Percentiles rank a stretch among this genome's conserved stretches.
phyloP scores from a whole-genome alignment of 176 grass and related monocot genomes.

The Ampelocalamus luodianensis region DNA sequence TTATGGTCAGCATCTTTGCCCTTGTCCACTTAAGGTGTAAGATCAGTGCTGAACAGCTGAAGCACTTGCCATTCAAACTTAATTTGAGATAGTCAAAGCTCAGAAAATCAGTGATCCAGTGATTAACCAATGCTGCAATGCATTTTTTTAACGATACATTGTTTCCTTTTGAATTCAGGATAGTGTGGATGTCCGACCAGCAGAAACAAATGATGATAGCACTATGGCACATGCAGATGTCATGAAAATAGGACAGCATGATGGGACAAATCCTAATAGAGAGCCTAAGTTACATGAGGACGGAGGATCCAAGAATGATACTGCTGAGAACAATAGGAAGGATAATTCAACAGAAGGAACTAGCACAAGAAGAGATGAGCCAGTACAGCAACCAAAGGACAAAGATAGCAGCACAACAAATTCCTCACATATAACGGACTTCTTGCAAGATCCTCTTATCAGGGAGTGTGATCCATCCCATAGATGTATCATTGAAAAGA shows the following conservation, averaged over 20 bases:
- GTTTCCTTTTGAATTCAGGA: constrained; percentile 48
- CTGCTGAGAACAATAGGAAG: constrained; percentile 39
- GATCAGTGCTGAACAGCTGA: neutral
- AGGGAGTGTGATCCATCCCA: constrained; percentile 76
- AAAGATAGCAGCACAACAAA: constrained; percentile 22
- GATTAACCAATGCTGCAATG: neutral
- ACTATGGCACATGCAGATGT: constrained; percentile 9
- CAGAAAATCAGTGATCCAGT: neutral
- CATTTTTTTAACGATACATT: constrained; percentile 1
- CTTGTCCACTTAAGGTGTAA: neutral
- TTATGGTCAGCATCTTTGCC: neutral
- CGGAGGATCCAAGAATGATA: constrained; percentile 22
- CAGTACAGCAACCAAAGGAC: constrained; percentile 10
- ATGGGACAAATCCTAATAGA: constrained; percentile 28
- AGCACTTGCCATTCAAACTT: neutral
- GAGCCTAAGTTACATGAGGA: constrained; percentile 8
- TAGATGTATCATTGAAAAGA: constrained; percentile 68
- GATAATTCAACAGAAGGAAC: constrained; percentile 45
- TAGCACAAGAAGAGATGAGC: constrained; percentile 39
- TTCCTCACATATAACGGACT: constrained; percentile 16
- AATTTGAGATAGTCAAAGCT: neutral
- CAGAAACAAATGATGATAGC: constrained; percentile 12
- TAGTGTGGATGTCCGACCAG: neutral
- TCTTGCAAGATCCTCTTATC: constrained; percentile 53
- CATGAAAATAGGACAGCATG: constrained; percentile 32